phyloP scores from a whole-genome alignment of 1,284 basidiomycete genomes.

The Megacollybia platyphylla region DNA sequence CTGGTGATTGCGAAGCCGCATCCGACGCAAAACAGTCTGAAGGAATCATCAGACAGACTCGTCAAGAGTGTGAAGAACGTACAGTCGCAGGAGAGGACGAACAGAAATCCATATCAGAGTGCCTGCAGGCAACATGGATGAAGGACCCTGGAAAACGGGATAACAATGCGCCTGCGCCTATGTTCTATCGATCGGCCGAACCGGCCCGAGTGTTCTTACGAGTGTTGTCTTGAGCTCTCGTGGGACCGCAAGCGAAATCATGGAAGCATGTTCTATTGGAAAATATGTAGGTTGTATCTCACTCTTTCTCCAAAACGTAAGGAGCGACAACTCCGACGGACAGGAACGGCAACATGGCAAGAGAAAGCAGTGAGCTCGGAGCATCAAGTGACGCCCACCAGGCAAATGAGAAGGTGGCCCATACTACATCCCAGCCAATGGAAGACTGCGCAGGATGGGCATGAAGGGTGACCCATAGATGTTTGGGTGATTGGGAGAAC shows the following conservation, averaged over 20 bases:
- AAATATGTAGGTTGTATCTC: too few relatives aligned
- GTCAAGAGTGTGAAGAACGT: constrained; percentile 11
- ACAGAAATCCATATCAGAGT: constrained; percentile 44
- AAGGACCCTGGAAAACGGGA: too few relatives aligned
- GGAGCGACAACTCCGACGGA: not conserved
- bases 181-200: too few relatives aligned
- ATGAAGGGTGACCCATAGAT: constrained; percentile 26
- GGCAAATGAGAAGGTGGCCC: not conserved
- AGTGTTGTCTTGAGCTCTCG: too few relatives aligned
- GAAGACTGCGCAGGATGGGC: constrained; percentile 53
- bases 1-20: constrained; percentile 50
- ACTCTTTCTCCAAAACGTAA: not conserved
- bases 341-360: not conserved
- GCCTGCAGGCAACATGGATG: constrained; percentile 17
- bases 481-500: constrained; percentile 10
- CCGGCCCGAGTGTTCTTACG: too few relatives aligned
- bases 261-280: too few relatives aligned
- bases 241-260: too few relatives aligned
- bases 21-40: constrained; percentile 17
- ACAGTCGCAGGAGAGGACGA: constrained; percentile 49
- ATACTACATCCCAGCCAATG: constrained; percentile 29
- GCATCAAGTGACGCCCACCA: not conserved
- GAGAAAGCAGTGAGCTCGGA: not conserved
- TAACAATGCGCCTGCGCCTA: too few relatives aligned
- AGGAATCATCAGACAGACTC: not conserved